Base-by-base conservation (phyloP, 2,329 filamentous ascomycete genomes). In the Mycosphaerella arachidis region DNA sequence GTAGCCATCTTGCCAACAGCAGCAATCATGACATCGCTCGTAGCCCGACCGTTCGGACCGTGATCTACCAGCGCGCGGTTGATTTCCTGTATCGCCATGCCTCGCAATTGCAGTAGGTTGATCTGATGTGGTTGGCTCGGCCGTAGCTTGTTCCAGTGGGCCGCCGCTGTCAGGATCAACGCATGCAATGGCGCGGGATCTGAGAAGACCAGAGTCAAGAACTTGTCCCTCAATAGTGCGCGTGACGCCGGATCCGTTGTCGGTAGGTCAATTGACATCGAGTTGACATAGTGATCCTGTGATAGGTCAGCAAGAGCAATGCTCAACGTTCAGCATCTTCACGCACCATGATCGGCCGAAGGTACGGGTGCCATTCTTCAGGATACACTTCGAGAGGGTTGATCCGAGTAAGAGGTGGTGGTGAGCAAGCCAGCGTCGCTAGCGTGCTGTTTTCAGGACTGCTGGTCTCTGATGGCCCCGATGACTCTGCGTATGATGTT, bases 1-100 rank as follows among this genome's bases (percentile, higher is more conserved):
- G 76, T 78, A 9, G 79, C 80, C 79, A 83, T 79, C 62, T 80
- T 79, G 35, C 78, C 78, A 4, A 81, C 78, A 2, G 80, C 79
- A 8, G 76, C 77, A 54, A 82, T 75, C 33, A 81, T 61, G 13
- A 75, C 75, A 63, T 82, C 79, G 60, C 70, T 76, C 6, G 75
- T 67, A 4, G 65, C 63, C 30, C 70, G 63, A 2, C 63, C 61
- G 20, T 59, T 57, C 2, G 56, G 45, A 20, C 58, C 45, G 29
- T 71, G 66, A 45, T 72, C 66, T n/a, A 65, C 64, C 31, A 81
- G 69, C 9, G 72, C 71, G 5, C 70, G 61, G 60, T 79, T 80
- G 68, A 82, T 77, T 35, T 75, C 71, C 20, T 68, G 63, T 43
- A 82, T 74, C 16, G 79, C 78, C 65, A 77, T 74, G 35, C 74